Percentiles rank a stretch among this genome's conserved stretches.
phyloP scores from a whole-genome alignment of 192 early-diverging fungal species.

The Rhizophagus clarus region DNA sequence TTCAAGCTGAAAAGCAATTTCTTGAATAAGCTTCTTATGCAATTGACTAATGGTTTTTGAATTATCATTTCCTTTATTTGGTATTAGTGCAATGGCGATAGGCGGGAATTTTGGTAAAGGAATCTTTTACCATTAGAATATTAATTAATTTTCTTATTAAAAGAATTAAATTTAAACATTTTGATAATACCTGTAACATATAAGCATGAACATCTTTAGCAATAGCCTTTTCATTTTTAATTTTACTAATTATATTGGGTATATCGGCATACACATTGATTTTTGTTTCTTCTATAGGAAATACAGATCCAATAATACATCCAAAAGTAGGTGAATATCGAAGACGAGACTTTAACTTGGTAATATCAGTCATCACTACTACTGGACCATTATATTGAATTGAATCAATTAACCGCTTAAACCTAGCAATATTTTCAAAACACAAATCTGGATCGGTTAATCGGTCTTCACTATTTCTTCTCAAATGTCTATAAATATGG shows the following conservation, averaged over 20 bases:
- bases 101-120: too few relatives aligned
- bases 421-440: constrained; percentile 36
- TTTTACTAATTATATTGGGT: neutral
- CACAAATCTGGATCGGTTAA: constrained; percentile 37
- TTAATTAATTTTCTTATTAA: too few relatives aligned
- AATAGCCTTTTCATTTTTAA: constrained; percentile 58
- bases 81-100: too few relatives aligned
- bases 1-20: too few relatives aligned
- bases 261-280: neutral
- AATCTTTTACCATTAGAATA: too few relatives aligned
- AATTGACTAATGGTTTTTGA: too few relatives aligned
- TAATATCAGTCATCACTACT: constrained; percentile 34
- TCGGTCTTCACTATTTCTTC: constrained; percentile 1
- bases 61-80: too few relatives aligned
- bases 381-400: constrained; percentile 37
- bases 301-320: constrained; percentile 27
- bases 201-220: too few relatives aligned
- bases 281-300: neutral
- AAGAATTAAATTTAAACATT: too few relatives aligned
- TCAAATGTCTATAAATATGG: neutral
- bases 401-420: constrained; percentile 32
- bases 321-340: constrained; percentile 71
- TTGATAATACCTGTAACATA: too few relatives aligned
- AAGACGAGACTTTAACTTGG: constrained; percentile 34
- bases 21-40: too few relatives aligned